Conservation (phyloP, 2,329 filamentous ascomycete species). For the Dichotomopilus funicola region DNA sequence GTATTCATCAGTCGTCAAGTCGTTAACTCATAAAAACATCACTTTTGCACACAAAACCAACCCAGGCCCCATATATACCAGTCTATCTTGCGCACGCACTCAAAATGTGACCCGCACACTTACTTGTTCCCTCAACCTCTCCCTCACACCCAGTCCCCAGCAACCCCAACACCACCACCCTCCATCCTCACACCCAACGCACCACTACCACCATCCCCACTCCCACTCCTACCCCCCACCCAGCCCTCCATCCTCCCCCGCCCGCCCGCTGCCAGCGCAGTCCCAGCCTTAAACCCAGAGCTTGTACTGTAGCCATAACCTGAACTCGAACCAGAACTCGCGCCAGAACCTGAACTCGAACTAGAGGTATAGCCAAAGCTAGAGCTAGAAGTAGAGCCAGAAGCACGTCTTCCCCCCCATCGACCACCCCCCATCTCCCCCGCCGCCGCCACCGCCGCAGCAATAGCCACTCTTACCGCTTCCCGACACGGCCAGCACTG, state of each 20-base stretch:
- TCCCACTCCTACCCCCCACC: neutral
- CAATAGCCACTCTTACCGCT: neutral
- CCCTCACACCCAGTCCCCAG: neutral
- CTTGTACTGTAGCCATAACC: no score
- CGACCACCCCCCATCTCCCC: neutral
- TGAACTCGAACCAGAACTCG: no score
- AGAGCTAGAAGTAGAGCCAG: no score
- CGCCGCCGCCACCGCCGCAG: neutral
- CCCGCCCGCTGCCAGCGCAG: no score
- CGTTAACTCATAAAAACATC: neutral
- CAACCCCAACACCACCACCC: neutral
- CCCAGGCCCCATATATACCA: neutral
- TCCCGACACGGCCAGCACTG: constrained; percentile 34
- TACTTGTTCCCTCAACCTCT: neutral
- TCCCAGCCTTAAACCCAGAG: no score
- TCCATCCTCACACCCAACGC: neutral
- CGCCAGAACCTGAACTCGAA: no score
- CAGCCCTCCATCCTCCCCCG: neutral
- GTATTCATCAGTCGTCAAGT: neutral
- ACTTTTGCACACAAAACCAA: neutral
- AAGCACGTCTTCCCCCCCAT: no score
- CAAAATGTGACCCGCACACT: neutral
- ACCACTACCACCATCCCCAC: neutral
- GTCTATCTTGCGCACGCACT: neutral
- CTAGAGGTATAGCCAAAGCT: no score